A percentile compares a stretch with the other conserved stretches of the same genome.
Evolutionary conservation across 495 filamentous ascomycete genomes (phyloP).

Genomic region (Penicillium goetzii): DNA sequence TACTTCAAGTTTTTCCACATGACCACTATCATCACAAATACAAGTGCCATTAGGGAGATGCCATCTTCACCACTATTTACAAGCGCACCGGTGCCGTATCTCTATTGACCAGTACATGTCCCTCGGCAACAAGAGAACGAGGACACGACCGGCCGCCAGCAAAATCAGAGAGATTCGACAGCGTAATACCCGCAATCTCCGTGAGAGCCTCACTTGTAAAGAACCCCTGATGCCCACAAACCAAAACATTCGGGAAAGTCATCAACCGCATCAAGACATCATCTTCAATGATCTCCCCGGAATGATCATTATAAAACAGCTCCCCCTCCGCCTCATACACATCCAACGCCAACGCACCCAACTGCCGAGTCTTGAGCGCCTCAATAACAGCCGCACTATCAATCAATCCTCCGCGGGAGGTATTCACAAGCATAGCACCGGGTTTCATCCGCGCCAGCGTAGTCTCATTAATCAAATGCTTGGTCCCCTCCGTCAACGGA

Average conservation of each 20-base stretch:
- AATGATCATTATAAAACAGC: slow-evolving; percentile 69
- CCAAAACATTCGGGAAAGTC: slow-evolving; percentile 70
- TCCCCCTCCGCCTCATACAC: slow-evolving; percentile 79
- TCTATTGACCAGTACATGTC: slow-evolving; percentile 34
- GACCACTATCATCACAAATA: background rate
- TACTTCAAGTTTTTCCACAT: background rate
- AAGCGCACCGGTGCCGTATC: slow-evolving; percentile 43
- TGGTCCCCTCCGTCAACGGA: slow-evolving; percentile 61
- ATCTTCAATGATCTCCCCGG: slow-evolving; percentile 68
- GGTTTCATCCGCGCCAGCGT: slow-evolving; percentile 59
- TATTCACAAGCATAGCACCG: slow-evolving; percentile 67
- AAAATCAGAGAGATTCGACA: slow-evolving; percentile 55
- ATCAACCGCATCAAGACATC: slow-evolving; percentile 69
- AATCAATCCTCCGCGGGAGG: slow-evolving; percentile 66
- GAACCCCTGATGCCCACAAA: slow-evolving; percentile 73
- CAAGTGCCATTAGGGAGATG: background rate
- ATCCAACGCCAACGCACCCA: slow-evolving; percentile 79
- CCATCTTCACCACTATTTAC: slow-evolving; percentile 12
- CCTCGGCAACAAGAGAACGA: slow-evolving; percentile 42
- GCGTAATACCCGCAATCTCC: slow-evolving; percentile 65
- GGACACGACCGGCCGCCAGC: slow-evolving; percentile 29
- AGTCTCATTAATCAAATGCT: slow-evolving; percentile 61
- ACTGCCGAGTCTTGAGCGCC: slow-evolving; percentile 59
- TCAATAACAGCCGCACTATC: slow-evolving; percentile 61
- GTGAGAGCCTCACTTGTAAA: slow-evolving; percentile 67